phyloP scores from a whole-genome alignment of 2,329 filamentous ascomycete species.

The Stachybotrys chartarum region DNA sequence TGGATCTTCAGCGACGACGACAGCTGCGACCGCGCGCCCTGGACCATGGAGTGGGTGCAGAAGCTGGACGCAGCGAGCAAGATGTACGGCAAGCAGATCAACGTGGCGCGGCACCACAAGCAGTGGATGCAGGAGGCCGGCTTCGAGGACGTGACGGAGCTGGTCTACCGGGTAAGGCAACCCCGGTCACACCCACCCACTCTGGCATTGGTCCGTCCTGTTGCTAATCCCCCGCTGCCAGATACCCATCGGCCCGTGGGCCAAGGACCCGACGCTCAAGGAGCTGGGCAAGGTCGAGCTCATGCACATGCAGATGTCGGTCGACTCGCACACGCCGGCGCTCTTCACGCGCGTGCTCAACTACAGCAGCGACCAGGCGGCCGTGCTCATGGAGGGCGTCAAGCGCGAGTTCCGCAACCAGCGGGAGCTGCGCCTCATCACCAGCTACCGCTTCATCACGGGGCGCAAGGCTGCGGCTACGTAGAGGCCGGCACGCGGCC shows the following conservation, averaged over 20 bases:
- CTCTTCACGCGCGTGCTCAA: conserved; percentile 29
- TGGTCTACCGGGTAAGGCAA: conserved; percentile 17
- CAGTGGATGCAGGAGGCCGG: conserved; percentile 31
- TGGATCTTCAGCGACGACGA: conserved; percentile 31
- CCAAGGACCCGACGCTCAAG: conserved; percentile 26
- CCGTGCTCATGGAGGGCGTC: conserved; percentile 37
- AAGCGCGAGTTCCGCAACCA: conserved; percentile 25
- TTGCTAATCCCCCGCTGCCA: conserved; percentile 5
- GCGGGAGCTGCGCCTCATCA: conserved; percentile 24
- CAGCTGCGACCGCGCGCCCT: conserved; percentile 25
- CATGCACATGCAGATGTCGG: conserved; percentile 34
- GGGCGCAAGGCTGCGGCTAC: conserved; percentile 15
- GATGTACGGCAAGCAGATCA: conserved; percentile 30
- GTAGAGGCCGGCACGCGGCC: background rate
- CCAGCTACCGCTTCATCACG: conserved; percentile 24
- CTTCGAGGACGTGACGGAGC: conserved; percentile 25
- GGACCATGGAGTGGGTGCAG: conserved; percentile 30
- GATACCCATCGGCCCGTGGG: conserved; percentile 31
- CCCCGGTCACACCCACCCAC: background rate
- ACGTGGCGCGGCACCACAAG: conserved; percentile 26
- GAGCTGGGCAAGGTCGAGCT: conserved; percentile 26
- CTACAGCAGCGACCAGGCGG: conserved; percentile 31
- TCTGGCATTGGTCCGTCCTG: background rate
- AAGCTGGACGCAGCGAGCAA: conserved; percentile 27
- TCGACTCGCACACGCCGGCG: conserved; percentile 32